Base-by-base conservation (phyloP, 75 land plant species). In the Isoetes taiwanensis region DNA sequence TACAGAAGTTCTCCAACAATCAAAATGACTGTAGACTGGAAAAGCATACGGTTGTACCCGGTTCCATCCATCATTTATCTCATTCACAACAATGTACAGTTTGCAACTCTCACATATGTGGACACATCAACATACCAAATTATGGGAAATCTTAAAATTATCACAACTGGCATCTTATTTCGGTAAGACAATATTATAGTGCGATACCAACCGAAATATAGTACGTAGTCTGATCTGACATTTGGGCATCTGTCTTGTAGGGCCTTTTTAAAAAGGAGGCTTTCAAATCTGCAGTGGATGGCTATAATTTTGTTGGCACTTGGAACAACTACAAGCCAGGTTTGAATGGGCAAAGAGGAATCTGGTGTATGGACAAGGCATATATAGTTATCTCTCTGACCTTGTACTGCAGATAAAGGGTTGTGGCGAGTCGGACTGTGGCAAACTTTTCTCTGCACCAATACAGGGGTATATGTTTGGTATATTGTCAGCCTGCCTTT, bases 51-150 rank as follows among this genome's bases (percentile, higher is more conserved):
- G 9, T 61, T 90, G 24, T 90, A 60, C 39, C 85, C 85, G 8
- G 76, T 90, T 58, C 97, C 97, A 25, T 86, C 94, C 11, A 72
- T 90, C 58, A 90, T 90, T 66, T 90, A 90, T 33, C 69, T 90
- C 0, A 46, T 90, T 32, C 97, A 90, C 75, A 90, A 90, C 65
- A 90, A 90, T 69, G 80, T 90, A 32, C 97, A 86, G 57, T 90
- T 90, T 86, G 85, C 88, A 28, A 90, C 97, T n/a, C 69, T 90
- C 20, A 80, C 80, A 40, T 90, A 78, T 73, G 84, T 90, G 28
- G 94, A 90, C 61, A 78, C 97, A n/a, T 90, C 97, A 16, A 90
- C 97, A 8, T 87, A 90, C 69, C 97, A 90, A 67, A 90, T 90
- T 24, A 76, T 90, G 97, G 96, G 96, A 0, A 90, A 90, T 70